Base-by-base conservation (phyloP, 2,329 filamentous ascomycete genomes). In the Fusarium musae region DNA sequence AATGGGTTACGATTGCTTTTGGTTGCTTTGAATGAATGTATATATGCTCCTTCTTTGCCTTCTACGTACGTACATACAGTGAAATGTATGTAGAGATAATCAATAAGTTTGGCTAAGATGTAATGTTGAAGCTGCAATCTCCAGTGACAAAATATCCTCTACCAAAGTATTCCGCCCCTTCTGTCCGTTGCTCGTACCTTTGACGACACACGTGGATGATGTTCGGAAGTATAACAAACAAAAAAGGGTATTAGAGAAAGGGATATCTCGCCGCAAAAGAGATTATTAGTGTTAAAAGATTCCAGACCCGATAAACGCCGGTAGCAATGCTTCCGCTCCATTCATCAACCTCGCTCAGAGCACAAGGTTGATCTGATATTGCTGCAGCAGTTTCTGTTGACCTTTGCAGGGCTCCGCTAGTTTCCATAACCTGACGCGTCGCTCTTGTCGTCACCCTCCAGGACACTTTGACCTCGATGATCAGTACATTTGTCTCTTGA, bases 381-480 rank as follows among this genome's bases (percentile, higher is more conserved):
- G 42, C 58, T 36, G 23, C 36, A 28, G 28, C 37, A 26, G 44
- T 53, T 32, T 36, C n/a, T 17, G 11, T 39, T 36, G 16, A 17
- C 36, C 12, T 44, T 17, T 26, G 23, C 9, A 60, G 59, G 7
- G 53, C 28, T 36, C 12, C n/a, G 17, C 70, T 74, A 81, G 30
- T 61, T 78, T 53, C 82, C 84, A 59, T 86, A 86, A 17, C 80
- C 82, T 2, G 85, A 87, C n/a, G 81, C 75, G 50, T 89, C 87
- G 46, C 87, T 81, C 74, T 86, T 88, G 69, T 89, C 87, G 54
- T 89, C 87, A 17, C 85, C 84, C 69, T 89, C 87, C 16, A 89
- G 82, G 19, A 89, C 84, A 6, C 87, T 89, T 59, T 19, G 17
- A 32, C 11, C 21, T 11, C 19, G 23, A 69, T 59, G 73, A 72